These are phyloP conservation scores for Hypomyces perniciosus DNA, from an alignment of 2,329 filamentous ascomycete species.

Conservation along the genomic window DNA sequence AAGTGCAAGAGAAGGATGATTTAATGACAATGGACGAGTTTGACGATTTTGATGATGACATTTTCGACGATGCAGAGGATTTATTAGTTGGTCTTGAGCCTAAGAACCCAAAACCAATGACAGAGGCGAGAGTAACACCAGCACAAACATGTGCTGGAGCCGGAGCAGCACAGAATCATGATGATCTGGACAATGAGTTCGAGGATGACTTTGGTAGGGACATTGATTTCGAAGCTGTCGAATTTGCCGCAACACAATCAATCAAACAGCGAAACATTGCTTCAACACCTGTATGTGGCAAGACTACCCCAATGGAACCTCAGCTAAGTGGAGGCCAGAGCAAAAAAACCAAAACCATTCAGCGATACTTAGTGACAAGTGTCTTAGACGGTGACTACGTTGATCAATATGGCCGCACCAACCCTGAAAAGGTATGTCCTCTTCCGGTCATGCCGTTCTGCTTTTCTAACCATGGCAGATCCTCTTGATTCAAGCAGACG, in stretches of 20 bases:
- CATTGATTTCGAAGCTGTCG: slow-evolving; percentile 71
- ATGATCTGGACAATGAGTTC: slow-evolving; percentile 28
- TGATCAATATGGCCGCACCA: slow-evolving; percentile 53
- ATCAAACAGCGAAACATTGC: slow-evolving; percentile 25
- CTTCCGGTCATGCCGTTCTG: background rate
- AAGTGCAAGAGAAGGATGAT: background rate
- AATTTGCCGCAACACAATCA: slow-evolving; percentile 67
- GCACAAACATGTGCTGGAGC: background rate
- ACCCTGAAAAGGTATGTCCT: slow-evolving; percentile 63
- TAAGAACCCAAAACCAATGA: slow-evolving; percentile 13
- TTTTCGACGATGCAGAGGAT: slow-evolving; percentile 42
- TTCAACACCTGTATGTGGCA: slow-evolving; percentile 33
- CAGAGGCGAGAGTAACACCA: slow-evolving; percentile 3
- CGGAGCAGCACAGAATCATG: slow-evolving; percentile 8
- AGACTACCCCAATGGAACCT: slow-evolving; percentile 19
- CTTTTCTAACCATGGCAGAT: slow-evolving; percentile 45
- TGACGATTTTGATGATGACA: slow-evolving; percentile 59
- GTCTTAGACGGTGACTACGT: slow-evolving; percentile 64
- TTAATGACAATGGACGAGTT: slow-evolving; percentile 44
- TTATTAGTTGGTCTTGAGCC: slow-evolving; percentile 19
- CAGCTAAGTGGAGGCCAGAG: slow-evolving; percentile 65
- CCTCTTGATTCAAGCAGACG: slow-evolving; percentile 75
- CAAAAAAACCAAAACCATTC: slow-evolving; percentile 67
- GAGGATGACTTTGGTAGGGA: slow-evolving; percentile 56
- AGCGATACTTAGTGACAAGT: slow-evolving; percentile 77